Percentiles rank a stretch among this genome's conserved stretches.
These are phyloP conservation scores for Brassica napus DNA, from an alignment of 345 rosid species.

Conservation along the genomic window DNA sequence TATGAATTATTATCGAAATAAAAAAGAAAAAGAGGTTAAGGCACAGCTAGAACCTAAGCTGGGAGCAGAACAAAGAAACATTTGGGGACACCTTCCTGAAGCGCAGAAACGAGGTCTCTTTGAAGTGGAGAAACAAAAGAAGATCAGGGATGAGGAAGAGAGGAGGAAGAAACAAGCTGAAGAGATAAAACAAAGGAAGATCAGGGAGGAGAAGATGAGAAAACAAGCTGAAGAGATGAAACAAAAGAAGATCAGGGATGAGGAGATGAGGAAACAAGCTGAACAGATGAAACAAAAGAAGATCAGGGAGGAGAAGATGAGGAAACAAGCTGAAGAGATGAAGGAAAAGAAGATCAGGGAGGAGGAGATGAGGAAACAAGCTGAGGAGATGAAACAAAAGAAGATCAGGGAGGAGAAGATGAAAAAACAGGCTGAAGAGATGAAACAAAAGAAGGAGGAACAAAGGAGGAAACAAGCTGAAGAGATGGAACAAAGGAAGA, in stretches of 20 bases:
- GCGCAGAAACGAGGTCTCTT: not conserved
- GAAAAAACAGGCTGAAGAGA: not conserved
- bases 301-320: no score
- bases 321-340: not conserved
- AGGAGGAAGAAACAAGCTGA: not conserved
- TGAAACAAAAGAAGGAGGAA: not conserved
- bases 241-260: not conserved
- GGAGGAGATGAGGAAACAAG: no score
- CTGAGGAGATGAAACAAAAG: not conserved
- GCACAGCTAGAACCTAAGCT: not conserved
- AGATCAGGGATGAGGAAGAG: not conserved
- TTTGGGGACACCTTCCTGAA: not conserved
- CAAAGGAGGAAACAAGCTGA: not conserved
- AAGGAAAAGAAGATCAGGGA: not conserved
- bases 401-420: not conserved
- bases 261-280: not conserved
- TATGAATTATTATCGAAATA: not conserved
- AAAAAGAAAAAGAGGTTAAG: not conserved
- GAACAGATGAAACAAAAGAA: not conserved
- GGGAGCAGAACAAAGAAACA: not conserved
- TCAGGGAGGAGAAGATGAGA: not conserved
- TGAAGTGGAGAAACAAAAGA: no score
- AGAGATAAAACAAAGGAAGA: not conserved
- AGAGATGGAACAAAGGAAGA: not conserved
- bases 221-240: not conserved